These are phyloP conservation scores for Fonsecaea pugnacius DNA, from an alignment of 2,329 filamentous ascomycete species.

Conservation along the genomic window DNA sequence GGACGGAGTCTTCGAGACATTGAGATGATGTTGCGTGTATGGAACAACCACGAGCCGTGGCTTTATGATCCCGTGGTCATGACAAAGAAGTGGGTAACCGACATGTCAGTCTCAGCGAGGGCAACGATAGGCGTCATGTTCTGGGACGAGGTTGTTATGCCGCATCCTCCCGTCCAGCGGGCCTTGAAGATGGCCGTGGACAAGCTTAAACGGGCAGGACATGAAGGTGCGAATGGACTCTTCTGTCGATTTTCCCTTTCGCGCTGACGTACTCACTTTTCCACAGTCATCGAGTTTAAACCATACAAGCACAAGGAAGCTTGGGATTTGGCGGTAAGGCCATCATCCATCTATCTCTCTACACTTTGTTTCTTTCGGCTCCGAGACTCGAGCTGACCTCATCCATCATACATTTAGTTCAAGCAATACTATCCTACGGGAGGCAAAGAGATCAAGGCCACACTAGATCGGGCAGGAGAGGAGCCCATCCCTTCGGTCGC, in stretches of 20 bases:
- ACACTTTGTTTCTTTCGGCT: too few relatives aligned
- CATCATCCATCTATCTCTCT: background rate
- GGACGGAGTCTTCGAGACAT: conserved; percentile 11
- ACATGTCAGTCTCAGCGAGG: background rate
- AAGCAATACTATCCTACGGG: conserved; percentile 12
- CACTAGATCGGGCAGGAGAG: conserved; percentile 2
- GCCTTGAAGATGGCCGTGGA: conserved; percentile 44
- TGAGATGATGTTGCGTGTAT: background rate
- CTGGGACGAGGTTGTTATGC: conserved; percentile 60
- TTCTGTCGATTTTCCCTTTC: too few relatives aligned
- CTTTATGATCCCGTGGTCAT: conserved; percentile 58
- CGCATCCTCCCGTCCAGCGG: conserved; percentile 61
- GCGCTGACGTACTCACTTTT: background rate
- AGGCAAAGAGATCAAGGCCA: conserved; percentile 6
- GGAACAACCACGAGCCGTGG: conserved; percentile 53
- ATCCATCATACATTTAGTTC: background rate
- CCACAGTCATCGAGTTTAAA: conserved; percentile 46
- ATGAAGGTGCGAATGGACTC: conserved; percentile 35
- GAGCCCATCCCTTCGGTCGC: conserved; percentile 6
- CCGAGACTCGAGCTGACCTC: too few relatives aligned
- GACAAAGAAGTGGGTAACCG: conserved; percentile 40
- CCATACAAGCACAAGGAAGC: conserved; percentile 31
- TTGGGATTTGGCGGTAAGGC: conserved; percentile 7
- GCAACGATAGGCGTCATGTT: conserved; percentile 57
- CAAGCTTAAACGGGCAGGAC: conserved; percentile 62